A percentile compares a stretch with the other conserved stretches of the same genome.
phyloP scores from a whole-genome alignment of 805 yeast genomes.

The Phaffomyces antillensis region DNA sequence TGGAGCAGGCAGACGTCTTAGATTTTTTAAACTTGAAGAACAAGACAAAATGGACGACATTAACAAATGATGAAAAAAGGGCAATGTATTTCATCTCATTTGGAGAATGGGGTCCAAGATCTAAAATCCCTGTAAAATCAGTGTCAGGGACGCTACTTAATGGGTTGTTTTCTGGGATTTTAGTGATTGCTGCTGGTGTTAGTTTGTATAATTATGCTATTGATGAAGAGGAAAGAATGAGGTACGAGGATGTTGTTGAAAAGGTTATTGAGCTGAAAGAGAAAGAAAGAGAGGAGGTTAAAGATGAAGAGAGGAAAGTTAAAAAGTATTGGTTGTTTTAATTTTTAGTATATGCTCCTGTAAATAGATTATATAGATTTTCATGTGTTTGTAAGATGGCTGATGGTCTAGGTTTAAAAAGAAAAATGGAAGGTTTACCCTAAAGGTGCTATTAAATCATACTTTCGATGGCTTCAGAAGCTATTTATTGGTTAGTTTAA shows the following conservation, averaged over 20 bases:
- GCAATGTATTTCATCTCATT: constrained; percentile 29
- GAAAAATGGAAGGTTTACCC: too few species aligned
- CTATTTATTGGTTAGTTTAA: too few species aligned
- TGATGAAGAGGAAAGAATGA: constrained; percentile 15
- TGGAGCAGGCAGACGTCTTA: constrained; percentile 28
- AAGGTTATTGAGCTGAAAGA: constrained; percentile 3
- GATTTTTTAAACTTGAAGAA: constrained; percentile 29
- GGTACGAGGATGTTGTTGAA: constrained; percentile 3
- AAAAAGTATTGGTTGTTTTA: constrained; percentile 1
- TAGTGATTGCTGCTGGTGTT: constrained; percentile 15
- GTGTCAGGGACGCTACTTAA: constrained; percentile 12
- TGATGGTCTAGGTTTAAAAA: background rate
- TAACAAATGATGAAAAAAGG: constrained; percentile 23
- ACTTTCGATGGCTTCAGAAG: too few species aligned
- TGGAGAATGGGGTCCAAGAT: constrained; percentile 34
- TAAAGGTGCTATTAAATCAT: too few species aligned
- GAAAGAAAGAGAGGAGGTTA: constrained; percentile 2
- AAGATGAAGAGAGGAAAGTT: background rate
- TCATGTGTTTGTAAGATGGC: background rate
- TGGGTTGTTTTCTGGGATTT: constrained; percentile 14
- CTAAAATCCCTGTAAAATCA: constrained; percentile 4
- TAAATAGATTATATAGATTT: background rate
- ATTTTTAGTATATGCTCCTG: background rate
- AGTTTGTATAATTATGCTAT: constrained; percentile 13
- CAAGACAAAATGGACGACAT: constrained; percentile 26